Conservation (phyloP, 768 basidiomycete genomes). For the Galerina marginata region DNA sequence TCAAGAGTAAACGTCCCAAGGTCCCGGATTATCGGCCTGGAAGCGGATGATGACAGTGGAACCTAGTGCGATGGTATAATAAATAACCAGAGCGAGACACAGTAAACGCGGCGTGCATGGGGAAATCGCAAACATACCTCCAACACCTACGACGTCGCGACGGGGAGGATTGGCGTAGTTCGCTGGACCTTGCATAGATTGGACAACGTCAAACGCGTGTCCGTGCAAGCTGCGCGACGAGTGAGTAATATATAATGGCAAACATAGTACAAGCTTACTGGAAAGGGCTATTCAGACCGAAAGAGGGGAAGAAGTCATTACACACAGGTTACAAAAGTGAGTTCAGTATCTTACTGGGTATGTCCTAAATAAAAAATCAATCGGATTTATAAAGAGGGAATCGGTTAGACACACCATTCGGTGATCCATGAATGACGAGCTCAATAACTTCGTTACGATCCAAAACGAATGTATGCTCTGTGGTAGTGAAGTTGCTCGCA, state of each 20-base stretch:
- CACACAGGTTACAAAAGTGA: too few species aligned
- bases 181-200: conserved; percentile 35
- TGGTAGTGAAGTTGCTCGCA: conserved; percentile 26
- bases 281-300: conserved; percentile 41
- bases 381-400: conserved; percentile 21
- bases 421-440: conserved; percentile 29
- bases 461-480: conserved; percentile 33
- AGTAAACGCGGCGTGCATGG: neutral
- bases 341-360: conserved; percentile 11
- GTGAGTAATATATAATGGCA: neutral
- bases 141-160: conserved; percentile 45
- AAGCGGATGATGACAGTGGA: conserved; percentile 29
- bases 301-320: conserved; percentile 29
- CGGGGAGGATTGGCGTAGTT: conserved; percentile 49
- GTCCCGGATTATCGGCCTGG: conserved; percentile 32
- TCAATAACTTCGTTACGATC: conserved; percentile 31
- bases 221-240: conserved; percentile 19
- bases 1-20: conserved; percentile 29
- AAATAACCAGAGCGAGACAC: conserved; percentile 14
- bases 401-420: conserved; percentile 24
- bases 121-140: conserved; percentile 19
- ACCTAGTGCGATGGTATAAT: conserved; percentile 1
- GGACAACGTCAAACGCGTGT: conserved; percentile 43
- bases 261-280: conserved; percentile 10
- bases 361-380: conserved; percentile 11